phyloP scores from a whole-genome alignment of 2,329 filamentous ascomycete genomes.

The Nemania sp. region DNA sequence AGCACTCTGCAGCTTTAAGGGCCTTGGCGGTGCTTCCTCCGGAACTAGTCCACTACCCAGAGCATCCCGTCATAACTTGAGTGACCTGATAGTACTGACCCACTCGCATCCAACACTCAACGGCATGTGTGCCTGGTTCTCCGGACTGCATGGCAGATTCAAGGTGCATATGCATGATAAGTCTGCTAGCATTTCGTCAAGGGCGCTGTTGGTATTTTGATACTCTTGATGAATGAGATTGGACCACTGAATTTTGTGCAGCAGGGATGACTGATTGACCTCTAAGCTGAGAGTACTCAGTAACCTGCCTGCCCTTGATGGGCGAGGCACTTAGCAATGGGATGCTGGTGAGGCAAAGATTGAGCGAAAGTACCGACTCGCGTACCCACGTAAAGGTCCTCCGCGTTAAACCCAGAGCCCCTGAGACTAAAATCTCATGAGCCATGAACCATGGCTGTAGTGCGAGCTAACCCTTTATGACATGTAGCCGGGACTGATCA shows the following conservation, averaged over 20 bases:
- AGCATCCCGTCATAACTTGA: too few species aligned
- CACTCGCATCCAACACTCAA: slow-evolving; percentile 1
- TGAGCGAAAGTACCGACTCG: too few species aligned
- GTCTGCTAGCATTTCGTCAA: slow-evolving; percentile 11
- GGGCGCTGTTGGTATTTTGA: not conserved
- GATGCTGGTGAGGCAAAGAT: too few species aligned
- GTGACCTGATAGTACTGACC: not conserved
- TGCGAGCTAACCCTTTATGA: slow-evolving; percentile 14
- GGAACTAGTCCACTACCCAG: too few species aligned
- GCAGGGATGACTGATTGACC: not conserved
- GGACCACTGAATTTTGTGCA: not conserved
- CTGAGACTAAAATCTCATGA: slow-evolving; percentile 19
- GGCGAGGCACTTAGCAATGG: too few species aligned
- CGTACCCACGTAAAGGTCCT: too few species aligned
- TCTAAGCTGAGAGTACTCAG: not conserved
- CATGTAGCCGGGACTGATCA: slow-evolving; percentile 28
- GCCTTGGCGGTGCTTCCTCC: too few species aligned
- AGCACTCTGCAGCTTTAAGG: too few species aligned
- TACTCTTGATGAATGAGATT: not conserved
- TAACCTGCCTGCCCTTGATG: slow-evolving; percentile 4
- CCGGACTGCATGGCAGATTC: slow-evolving; percentile 3
- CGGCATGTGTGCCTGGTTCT: slow-evolving; percentile 7
- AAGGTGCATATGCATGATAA: slow-evolving; percentile 24
- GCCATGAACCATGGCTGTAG: slow-evolving; percentile 27
- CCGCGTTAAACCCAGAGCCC: too few species aligned